A percentile compares a stretch with the other conserved stretches of the same genome.
Evolutionary conservation across 1,284 basidiomycete genomes (phyloP).

Genomic region (Tilletia caries): DNA sequence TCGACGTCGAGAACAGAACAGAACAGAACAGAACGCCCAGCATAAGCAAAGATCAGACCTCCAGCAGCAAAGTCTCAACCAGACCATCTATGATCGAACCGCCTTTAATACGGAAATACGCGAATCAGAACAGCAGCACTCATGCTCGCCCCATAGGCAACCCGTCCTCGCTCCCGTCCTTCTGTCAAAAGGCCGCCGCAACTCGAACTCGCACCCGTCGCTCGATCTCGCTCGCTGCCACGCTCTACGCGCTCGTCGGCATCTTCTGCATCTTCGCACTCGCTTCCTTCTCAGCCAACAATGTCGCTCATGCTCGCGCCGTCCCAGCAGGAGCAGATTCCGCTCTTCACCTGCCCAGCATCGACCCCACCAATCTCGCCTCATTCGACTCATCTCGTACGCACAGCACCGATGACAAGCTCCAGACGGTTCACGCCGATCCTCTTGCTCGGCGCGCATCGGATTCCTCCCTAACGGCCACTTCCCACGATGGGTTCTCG

Average conservation of each 20-base stretch:
- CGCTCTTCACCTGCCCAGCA: not conserved
- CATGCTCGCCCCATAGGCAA: slow-evolving; percentile 3
- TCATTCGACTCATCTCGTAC: no score
- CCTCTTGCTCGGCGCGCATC: slow-evolving; percentile 8
- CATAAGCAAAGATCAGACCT: not conserved
- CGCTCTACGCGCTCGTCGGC: not conserved
- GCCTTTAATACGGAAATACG: slow-evolving; percentile 9
- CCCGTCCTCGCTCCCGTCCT: not conserved
- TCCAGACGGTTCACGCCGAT: not conserved
- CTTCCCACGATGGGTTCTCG: not conserved
- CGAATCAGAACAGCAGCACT: not conserved
- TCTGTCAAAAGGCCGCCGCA: no score
- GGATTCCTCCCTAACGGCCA: not conserved
- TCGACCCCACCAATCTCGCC: not conserved
- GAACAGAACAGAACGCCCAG: not conserved
- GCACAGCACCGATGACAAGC: not conserved
- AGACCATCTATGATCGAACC: slow-evolving; percentile 10
- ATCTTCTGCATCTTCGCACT: not conserved
- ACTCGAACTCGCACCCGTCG: no score
- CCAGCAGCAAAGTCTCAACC: not conserved
- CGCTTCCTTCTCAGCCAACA: not conserved
- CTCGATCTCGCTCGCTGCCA: not conserved
- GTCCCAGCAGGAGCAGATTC: not conserved
- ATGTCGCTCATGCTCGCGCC: not conserved
- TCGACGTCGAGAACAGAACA: not conserved